A percentile compares a stretch with the other conserved stretches of the same genome.
Conservation (phyloP, 768 basidiomycete species). For the Tricholomella constricta region DNA sequence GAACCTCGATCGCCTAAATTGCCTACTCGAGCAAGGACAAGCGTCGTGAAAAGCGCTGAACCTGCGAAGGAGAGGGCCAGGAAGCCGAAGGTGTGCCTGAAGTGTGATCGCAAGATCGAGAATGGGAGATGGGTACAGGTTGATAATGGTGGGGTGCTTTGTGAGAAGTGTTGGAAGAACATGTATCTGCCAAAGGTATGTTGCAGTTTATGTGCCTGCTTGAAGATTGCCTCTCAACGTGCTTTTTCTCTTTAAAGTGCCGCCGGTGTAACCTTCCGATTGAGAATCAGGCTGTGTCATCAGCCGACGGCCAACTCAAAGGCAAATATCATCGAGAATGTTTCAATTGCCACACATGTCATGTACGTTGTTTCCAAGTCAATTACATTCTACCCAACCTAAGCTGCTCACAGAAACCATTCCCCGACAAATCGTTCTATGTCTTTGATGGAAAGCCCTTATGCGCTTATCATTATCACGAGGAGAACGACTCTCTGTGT, state of each 20-base stretch:
- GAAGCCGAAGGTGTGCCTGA: conserved; percentile 56
- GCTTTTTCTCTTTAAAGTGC: conserved; percentile 50
- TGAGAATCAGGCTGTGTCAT: conserved; percentile 89
- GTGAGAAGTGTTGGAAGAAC: conserved; percentile 93
- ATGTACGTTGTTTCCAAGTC: conserved; percentile 44
- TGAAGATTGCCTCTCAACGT: conserved; percentile 4
- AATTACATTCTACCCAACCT: conserved; percentile 6
- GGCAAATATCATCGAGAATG: conserved; percentile 94
- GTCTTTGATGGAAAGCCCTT: conserved; percentile 88
- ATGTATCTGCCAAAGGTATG: conserved; percentile 90
- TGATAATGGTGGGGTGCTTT: conserved; percentile 76
- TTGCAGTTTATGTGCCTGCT: conserved; percentile 4
- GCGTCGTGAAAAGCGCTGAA: conserved; percentile 30
- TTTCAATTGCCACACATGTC: conserved; percentile 86
- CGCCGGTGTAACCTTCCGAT: conserved; percentile 86
- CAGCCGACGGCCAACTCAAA: conserved; percentile 90
- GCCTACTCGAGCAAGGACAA: conserved; percentile 57
- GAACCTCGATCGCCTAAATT: conserved; percentile 53
- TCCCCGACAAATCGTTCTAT: conserved; percentile 91
- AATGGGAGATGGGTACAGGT: conserved; percentile 83
- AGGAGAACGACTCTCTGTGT: conserved; percentile 88
- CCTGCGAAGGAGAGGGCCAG: conserved; percentile 26
- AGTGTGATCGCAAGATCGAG: conserved; percentile 69
- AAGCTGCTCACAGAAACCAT: conserved; percentile 61
- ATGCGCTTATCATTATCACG: conserved; percentile 92